Conservation (phyloP, 2,329 filamentous ascomycete genomes). For the Blumeriella jaapii region DNA sequence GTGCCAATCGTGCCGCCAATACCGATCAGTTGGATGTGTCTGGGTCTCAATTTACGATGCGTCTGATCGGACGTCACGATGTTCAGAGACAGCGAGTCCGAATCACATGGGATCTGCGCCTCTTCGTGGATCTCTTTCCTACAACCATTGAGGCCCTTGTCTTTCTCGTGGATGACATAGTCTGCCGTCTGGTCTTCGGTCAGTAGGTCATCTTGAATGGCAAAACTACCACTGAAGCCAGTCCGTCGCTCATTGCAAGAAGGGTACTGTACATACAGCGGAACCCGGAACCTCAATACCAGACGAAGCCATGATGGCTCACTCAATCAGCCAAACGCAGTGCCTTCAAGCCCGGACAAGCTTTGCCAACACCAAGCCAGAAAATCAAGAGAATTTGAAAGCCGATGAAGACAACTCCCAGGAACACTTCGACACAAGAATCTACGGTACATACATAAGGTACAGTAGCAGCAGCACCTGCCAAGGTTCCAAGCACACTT, state of each 20-base stretch:
- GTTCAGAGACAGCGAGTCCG: conserved; percentile 6
- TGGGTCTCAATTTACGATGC: conserved; percentile 30
- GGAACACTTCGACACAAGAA: not conserved
- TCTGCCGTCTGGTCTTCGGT: conserved; percentile 9
- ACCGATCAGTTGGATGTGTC: conserved; percentile 32
- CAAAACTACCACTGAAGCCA: too few species aligned
- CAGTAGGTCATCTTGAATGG: too few species aligned
- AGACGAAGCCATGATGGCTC: conserved; percentile 14
- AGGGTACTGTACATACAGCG: not conserved
- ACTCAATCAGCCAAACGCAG: not conserved
- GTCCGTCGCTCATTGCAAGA: too few species aligned
- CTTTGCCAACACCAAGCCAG: conserved; percentile 2
- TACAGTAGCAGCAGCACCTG: too few species aligned
- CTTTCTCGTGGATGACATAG: conserved; percentile 9
- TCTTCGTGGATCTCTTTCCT: conserved; percentile 17
- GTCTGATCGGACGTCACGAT: conserved; percentile 17
- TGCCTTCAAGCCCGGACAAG: conserved; percentile 1
- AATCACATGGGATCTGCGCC: conserved; percentile 9
- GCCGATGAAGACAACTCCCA: not conserved
- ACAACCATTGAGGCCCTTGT: conserved; percentile 7
- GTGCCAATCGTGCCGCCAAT: conserved; percentile 57
- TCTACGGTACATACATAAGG: too few species aligned
- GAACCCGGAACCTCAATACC: conserved; percentile 14
- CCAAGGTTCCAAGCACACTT: too few species aligned
- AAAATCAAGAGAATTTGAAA: not conserved